phyloP scores from a whole-genome alignment of 2,329 filamentous ascomycete species.

The Trichoderma afroharzianum region DNA sequence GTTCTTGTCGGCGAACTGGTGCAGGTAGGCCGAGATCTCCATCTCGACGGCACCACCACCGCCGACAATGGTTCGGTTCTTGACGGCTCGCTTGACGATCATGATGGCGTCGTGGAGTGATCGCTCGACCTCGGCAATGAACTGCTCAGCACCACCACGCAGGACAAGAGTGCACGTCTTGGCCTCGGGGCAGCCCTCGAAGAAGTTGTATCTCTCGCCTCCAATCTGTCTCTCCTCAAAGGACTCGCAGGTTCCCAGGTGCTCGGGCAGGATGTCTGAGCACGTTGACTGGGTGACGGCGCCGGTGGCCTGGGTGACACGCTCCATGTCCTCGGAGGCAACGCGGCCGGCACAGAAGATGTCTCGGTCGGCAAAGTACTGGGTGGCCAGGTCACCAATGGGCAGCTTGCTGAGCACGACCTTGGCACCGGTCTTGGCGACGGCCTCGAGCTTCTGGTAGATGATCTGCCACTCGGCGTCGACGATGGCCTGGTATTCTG shows the following conservation, averaged over 20 bases:
- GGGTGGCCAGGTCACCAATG: conserved; percentile 94
- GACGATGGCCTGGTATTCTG: conserved; percentile 98
- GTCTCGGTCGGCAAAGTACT: conserved; percentile 96
- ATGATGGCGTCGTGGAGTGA: conserved; percentile 98
- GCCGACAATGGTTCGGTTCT: conserved; percentile 90
- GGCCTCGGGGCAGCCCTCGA: conserved; percentile 89
- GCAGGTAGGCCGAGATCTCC: conserved; percentile 92
- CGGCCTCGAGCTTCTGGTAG: conserved; percentile 96
- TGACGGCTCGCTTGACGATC: conserved; percentile 98
- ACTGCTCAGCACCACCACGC: conserved; percentile 94
- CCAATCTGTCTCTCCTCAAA: conserved; percentile 98
- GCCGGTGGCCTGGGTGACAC: conserved; percentile 90
- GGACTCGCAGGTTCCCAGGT: conserved; percentile 82
- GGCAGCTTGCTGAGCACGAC: conserved; percentile 96
- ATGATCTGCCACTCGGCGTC: conserved; percentile 99
- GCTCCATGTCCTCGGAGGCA: conserved; percentile 86
- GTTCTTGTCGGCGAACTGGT: conserved; percentile 88
- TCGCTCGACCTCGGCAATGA: conserved; percentile 97
- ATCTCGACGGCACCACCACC: conserved; percentile 95
- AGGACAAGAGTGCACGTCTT: conserved; percentile 97
- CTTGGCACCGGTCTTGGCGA: conserved; percentile 92
- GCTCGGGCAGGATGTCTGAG: conserved; percentile 84
- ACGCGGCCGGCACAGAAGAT: conserved; percentile 98
- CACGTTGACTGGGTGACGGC: conserved; percentile 92
- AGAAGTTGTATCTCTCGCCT: conserved; percentile 97